Evolutionary conservation across 164 flowering plant species (phyloP), one percentile per base, ranked within the genome.

Genomic region (Vitis vinifera): DNA sequence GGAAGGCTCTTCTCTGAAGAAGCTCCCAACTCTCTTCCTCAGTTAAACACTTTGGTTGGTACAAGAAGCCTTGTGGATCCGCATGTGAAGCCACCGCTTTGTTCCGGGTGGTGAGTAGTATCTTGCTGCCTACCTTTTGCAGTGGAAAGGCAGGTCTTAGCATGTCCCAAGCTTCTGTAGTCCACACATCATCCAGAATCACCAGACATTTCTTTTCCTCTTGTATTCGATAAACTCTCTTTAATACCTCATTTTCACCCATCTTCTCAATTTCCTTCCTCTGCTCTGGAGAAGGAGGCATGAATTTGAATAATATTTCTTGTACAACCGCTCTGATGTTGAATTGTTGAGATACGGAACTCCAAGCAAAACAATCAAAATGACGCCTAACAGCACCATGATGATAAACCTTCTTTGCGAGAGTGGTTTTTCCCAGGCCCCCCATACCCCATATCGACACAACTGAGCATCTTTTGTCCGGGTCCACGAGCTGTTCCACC

Each of bases 171-270:
- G 65, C 78, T 0, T 69, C 65, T 0, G 1, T 30, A 12, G 9
- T 49, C 82, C 85, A 84, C 14, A 82, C 59, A 51, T 84, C 84
- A 59, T 84, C 90, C 13, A 86, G 66, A 1, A 86, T 66, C 12
- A 84, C 73, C 55, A 83, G 44, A 60, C 77, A 85, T 29, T 51
- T 68, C 47, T 65, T 74, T 14, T 65, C 62, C 12, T 49, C 47
- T 59, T 68, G 68, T 51, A 56, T 13, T 3, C 30, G 12, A 11
- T 27, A 53, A 1, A 79, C 63, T 19, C 16, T 29, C 37, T 62
- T n/a, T 3, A 44, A 3, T 75, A 73, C 5, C 10, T 68, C 72
- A 47, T 47, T 37, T 0, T 37, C 44, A 37, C 44, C 0, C 44
- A 37, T 37, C 2, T 5, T 49, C 4, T 4, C 14, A 59, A 70